Conservation (phyloP, 2,329 filamentous ascomycete species). For the Zarea fungicola region DNA sequence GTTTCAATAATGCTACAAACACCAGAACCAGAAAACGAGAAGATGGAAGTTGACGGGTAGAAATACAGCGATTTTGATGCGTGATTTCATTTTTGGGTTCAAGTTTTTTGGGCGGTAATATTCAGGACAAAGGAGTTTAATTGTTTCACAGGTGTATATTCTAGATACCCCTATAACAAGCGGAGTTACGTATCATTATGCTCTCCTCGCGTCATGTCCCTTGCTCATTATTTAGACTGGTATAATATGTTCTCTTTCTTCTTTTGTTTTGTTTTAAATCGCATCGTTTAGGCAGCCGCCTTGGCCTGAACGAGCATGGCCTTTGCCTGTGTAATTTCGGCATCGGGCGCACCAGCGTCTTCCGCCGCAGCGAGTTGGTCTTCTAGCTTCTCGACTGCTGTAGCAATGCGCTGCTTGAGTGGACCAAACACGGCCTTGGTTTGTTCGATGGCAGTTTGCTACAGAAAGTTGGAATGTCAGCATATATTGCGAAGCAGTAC, state of each 20-base stretch:
- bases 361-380: constrained; percentile 65
- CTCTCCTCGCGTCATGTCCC: not conserved
- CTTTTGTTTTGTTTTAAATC: not conserved
- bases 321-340: constrained; percentile 52
- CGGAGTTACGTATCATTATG: not conserved
- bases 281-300: constrained; percentile 18
- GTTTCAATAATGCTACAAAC: constrained; percentile 39
- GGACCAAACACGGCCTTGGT: constrained; percentile 77
- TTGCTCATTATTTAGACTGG: constrained; percentile 12
- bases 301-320: constrained; percentile 48
- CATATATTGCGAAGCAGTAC: not conserved
- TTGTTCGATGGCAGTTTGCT: constrained; percentile 80
- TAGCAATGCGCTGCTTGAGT: constrained; percentile 64
- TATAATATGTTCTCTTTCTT: constrained; percentile 14
- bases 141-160: constrained; percentile 14
- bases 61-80: not conserved
- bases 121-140: not conserved
- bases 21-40: constrained; percentile 39
- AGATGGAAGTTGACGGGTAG: constrained; percentile 59
- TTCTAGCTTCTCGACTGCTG: constrained; percentile 69
- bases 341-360: constrained; percentile 38
- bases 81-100: constrained; percentile 11
- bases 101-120: not conserved
- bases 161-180: constrained; percentile 16
- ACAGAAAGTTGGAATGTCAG: constrained; percentile 1